Evolutionary conservation across 208 protist genomes (phyloP).

Genomic region (Acanthamoeba rhysodes): DNA sequence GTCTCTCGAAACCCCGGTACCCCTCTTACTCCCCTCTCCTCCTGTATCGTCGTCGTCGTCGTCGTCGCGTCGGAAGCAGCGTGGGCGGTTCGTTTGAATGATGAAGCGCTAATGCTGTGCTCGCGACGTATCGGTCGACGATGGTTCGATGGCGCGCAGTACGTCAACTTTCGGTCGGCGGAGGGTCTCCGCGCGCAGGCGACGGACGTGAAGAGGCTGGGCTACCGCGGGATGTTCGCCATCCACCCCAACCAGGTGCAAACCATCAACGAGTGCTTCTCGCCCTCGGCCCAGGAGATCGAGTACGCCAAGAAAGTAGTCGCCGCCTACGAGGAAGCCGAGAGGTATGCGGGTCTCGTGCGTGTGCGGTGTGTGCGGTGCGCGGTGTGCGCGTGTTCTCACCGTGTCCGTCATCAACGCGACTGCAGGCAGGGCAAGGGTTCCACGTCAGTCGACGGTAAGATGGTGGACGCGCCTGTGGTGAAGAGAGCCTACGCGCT

Average conservation of each 20-base stretch:
- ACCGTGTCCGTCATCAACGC: neutral
- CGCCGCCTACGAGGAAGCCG: constrained; percentile 68
- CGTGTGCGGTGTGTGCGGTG: neutral
- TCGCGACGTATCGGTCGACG: neutral
- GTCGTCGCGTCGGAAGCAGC: too few relatives aligned
- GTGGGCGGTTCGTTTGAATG: too few relatives aligned
- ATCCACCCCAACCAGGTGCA: constrained; percentile 72
- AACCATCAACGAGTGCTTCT: constrained; percentile 74
- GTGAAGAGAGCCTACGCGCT: constrained; percentile 74
- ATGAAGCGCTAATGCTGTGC: neutral
- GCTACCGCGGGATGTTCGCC: constrained; percentile 71
- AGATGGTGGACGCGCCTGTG: constrained; percentile 74
- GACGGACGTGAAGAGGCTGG: neutral
- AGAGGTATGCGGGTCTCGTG: neutral
- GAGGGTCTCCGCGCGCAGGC: constrained; percentile 32
- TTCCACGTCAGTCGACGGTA: constrained; percentile 69
- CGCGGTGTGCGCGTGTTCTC: neutral
- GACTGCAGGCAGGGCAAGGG: constrained; percentile 58
- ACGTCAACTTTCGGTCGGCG: constrained; percentile 53
- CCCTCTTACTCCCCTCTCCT: too few relatives aligned
- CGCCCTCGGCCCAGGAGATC: constrained; percentile 58
- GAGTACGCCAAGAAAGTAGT: constrained; percentile 55
- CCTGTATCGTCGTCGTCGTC: too few relatives aligned
- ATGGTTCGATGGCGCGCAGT: neutral
- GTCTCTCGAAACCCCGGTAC: constrained; percentile 55